phyloP scores from a whole-genome alignment of 2,329 filamentous ascomycete species.

The Ophiosphaerella herpotricha region DNA sequence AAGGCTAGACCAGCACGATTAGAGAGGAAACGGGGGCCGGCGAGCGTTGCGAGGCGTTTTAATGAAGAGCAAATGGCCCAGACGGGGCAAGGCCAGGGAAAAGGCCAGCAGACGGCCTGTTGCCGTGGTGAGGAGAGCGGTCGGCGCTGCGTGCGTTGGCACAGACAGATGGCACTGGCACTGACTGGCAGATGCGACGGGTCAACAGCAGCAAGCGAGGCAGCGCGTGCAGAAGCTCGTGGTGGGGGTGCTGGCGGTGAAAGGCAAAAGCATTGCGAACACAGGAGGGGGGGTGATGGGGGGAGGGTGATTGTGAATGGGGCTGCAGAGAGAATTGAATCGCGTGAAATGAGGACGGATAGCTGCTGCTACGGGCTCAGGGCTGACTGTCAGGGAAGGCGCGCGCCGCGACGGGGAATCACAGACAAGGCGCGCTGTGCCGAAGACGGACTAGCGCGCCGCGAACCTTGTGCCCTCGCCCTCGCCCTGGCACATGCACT shows the following conservation, averaged over 20 bases:
- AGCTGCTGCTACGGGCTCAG: slow-evolving; percentile 8
- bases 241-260: slow-evolving; percentile 21
- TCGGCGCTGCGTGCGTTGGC: slow-evolving; percentile 45
- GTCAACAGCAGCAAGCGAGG: slow-evolving; percentile 8
- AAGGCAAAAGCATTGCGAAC: slow-evolving; percentile 23
- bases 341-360: slow-evolving; percentile 36
- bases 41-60: slow-evolving; percentile 39
- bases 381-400: slow-evolving; percentile 33
- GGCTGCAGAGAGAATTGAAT: slow-evolving; percentile 22
- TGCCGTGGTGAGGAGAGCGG: slow-evolving; percentile 47
- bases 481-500: slow-evolving; percentile 3
- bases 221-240: slow-evolving; percentile 12
- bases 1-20: slow-evolving; percentile 43
- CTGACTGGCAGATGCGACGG: not conserved
- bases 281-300: not conserved
- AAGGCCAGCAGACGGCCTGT: slow-evolving; percentile 42
- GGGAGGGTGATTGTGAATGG: slow-evolving; percentile 9
- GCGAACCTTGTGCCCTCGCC: slow-evolving; percentile 2
- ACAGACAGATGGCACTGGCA: slow-evolving; percentile 4
- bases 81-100: slow-evolving; percentile 33
- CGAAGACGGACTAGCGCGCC: slow-evolving; percentile 11
- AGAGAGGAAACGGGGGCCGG: slow-evolving; percentile 42
- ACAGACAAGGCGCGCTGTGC: slow-evolving; percentile 26
- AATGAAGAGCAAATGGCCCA: slow-evolving; percentile 38
- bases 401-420: slow-evolving; percentile 8